Evolutionary conservation across 2,329 filamentous ascomycete genomes (phyloP), one percentile per base, ranked within the genome.

Genomic region (Cryphonectria japonica): DNA sequence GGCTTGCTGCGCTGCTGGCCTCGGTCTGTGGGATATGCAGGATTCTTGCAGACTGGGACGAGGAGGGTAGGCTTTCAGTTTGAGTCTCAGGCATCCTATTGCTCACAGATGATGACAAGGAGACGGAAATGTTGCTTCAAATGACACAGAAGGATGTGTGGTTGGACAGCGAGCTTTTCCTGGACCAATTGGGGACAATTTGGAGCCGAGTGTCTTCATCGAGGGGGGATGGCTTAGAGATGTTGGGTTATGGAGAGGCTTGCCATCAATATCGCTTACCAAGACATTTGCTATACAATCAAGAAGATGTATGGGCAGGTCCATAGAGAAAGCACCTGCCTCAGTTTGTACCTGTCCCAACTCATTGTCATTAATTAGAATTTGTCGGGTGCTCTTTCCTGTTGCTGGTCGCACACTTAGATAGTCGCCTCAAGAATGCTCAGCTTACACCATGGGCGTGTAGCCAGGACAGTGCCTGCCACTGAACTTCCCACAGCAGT

Each of bases 1-100:
- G 59, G 0, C 77, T 78, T 1, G 74, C 69, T 34, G 77, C 71
- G 29, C 61, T 61, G 11, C 68, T 65, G 11, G 57, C 43, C n/a
- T 59, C 61, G 9, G 57, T 8, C 16, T 37, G 43, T 13, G 66
- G 41, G 9, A 71, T 37, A 6, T 26, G 57, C 14, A 71, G 6
- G 9, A 73, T 43, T 16, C 63, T 54, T 2, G 69, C 67, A 11
- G 63, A 67, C 37, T 64, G 62, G 7, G 71, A 65, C 11, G 62
- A 62, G 14, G 14, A n/a, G 54, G 22, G 5, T 22, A 4, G 32
- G 16, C 26, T 37, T 9, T 62, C 43, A 16, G 3, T 9, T 0
- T 26, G 29, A 14, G 0, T 39, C 4, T 34, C 39, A 16, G n/a
- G 7, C 26, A 9, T 52, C 16, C 37, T 2, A 16, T 2, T 63